phyloP scores from a whole-genome alignment of 345 rosid species.

The Ceriops decandra region DNA sequence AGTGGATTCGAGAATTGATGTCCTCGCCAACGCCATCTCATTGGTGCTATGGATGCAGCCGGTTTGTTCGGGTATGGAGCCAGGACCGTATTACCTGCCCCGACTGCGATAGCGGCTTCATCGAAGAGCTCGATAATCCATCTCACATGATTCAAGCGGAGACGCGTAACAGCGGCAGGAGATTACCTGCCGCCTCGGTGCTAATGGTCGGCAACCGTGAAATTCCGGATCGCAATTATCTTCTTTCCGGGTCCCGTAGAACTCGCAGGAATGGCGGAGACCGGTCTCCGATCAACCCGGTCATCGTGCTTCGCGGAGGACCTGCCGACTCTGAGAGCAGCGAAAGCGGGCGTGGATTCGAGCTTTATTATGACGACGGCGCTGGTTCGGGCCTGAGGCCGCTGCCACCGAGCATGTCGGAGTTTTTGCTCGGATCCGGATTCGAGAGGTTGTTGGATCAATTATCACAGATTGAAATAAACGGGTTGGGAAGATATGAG shows the following conservation, averaged over 20 bases:
- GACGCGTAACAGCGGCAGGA: slow-evolving; percentile 15
- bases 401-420: slow-evolving; percentile 73
- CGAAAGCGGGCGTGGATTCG: slow-evolving; percentile 34
- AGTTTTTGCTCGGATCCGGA: slow-evolving; percentile 82
- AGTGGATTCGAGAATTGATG: slow-evolving; percentile 31
- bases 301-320: slow-evolving; percentile 70
- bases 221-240: not conserved
- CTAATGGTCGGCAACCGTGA: slow-evolving; percentile 33
- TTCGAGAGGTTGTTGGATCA: slow-evolving; percentile 77
- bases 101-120: slow-evolving; percentile 74
- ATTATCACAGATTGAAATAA: slow-evolving; percentile 72
- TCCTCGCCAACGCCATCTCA: slow-evolving; percentile 53
- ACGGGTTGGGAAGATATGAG: slow-evolving; percentile 46
- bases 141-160: slow-evolving; percentile 32
- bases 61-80: slow-evolving; percentile 53
- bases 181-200: slow-evolving; percentile 31
- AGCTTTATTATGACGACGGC: slow-evolving; percentile 85
- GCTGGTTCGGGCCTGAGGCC: slow-evolving; percentile 75
- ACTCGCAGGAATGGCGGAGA: slow-evolving; percentile 46
- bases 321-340: slow-evolving; percentile 17
- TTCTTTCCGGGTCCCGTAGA: slow-evolving; percentile 21
- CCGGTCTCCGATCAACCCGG: slow-evolving; percentile 76
- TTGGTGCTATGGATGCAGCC: slow-evolving; percentile 88
- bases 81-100: slow-evolving; percentile 56
- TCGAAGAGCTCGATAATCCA: slow-evolving; percentile 57